Conservation (phyloP, 192 early-diverging fungal species). For the Backusella parvicylindrica region DNA sequence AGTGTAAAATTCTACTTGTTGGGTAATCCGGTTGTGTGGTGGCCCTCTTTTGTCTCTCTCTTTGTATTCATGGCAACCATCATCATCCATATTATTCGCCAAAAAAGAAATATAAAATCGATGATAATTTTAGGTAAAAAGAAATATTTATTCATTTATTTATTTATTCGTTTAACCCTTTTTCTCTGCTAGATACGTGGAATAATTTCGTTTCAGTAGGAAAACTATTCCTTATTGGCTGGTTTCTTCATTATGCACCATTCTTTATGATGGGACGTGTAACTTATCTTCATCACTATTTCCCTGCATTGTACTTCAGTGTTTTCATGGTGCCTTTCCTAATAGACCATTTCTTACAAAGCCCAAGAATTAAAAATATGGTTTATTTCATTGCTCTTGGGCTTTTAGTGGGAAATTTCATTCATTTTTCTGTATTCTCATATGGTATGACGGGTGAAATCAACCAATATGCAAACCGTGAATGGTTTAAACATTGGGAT, state of each 20-base stretch:
- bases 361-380: background rate
- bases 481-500: slow-evolving; percentile 82
- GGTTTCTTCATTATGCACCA: slow-evolving; percentile 91
- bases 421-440: slow-evolving; percentile 76
- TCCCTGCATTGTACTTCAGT: slow-evolving; percentile 94
- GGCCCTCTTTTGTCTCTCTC: slow-evolving; percentile 60
- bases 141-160: background rate
- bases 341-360: slow-evolving; percentile 63
- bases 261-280: slow-evolving; percentile 97
- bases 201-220: slow-evolving; percentile 62
- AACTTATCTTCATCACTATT: slow-evolving; percentile 96
- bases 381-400: slow-evolving; percentile 38
- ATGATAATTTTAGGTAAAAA: slow-evolving; percentile 34
- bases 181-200: background rate
- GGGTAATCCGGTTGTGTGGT: slow-evolving; percentile 93
- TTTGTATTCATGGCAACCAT: slow-evolving; percentile 18
- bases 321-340: slow-evolving; percentile 75
- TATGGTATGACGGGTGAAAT: slow-evolving; percentile 80
- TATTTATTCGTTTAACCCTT: background rate
- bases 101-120: slow-evolving; percentile 59
- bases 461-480: slow-evolving; percentile 46
- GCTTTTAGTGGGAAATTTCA: slow-evolving; percentile 45
- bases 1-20: slow-evolving; percentile 86
- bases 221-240: slow-evolving; percentile 77
- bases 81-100: slow-evolving; percentile 57